phyloP scores from a whole-genome alignment of 1,284 basidiomycete genomes.

The Fomitopsis palustris region DNA sequence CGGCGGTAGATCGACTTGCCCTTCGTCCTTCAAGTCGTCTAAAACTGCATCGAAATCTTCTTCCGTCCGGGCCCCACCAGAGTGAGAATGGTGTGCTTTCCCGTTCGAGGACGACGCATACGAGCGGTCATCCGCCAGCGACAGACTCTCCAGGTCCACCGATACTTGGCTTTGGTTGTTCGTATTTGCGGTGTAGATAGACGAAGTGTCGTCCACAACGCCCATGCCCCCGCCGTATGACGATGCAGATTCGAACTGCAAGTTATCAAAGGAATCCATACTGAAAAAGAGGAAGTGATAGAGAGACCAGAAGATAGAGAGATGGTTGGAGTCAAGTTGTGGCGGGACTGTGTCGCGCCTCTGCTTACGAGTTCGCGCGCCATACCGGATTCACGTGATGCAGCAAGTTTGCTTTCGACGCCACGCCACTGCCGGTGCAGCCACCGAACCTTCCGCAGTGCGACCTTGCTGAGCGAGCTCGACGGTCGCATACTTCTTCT shows the following conservation, averaged over 20 bases:
- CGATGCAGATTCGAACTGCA: conserved; percentile 77
- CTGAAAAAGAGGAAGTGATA: conserved; percentile 1
- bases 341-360: conserved; percentile 1
- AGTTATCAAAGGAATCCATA: conserved; percentile 88
- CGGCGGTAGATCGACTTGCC: conserved; percentile 77
- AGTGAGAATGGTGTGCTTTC: conserved; percentile 36
- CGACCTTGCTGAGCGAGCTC: too few species aligned
- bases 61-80: conserved; percentile 46
- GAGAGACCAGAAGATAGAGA: not conserved
- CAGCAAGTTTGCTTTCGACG: not conserved
- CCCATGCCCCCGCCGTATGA: conserved; percentile 69
- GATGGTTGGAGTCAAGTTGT: conserved; percentile 9
- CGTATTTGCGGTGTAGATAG: conserved; percentile 76
- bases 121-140: conserved; percentile 54
- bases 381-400: conserved; percentile 16
- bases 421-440: too few species aligned
- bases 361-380: conserved; percentile 15
- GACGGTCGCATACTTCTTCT: too few species aligned
- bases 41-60: conserved; percentile 85
- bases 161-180: conserved; percentile 34
- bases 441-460: not conserved
- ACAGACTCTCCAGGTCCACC: conserved; percentile 64
- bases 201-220: conserved; percentile 81
- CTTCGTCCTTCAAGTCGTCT: conserved; percentile 86
- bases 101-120: conserved; percentile 33